phyloP scores from a whole-genome alignment of 371 early-diverging fungal genomes.

The Antonospora locustae region DNA sequence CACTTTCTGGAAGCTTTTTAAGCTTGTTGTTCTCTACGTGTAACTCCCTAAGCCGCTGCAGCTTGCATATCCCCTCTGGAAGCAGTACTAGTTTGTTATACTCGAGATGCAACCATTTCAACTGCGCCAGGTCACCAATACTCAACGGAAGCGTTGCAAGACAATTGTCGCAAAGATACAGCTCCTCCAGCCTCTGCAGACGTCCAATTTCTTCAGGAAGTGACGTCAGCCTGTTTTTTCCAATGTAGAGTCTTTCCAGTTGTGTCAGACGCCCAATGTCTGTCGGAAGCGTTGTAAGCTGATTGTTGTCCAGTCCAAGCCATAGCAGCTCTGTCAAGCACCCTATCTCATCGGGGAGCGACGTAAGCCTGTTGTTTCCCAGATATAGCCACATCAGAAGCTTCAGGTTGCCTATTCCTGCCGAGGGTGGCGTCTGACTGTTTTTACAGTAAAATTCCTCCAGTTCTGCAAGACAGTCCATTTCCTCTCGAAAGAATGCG shows the following conservation, averaged over 20 bases:
- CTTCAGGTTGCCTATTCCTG: conserved; percentile 47
- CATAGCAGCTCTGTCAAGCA: conserved; percentile 57
- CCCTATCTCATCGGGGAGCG: conserved; percentile 58
- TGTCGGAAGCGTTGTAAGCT: conserved; percentile 56
- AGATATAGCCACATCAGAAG: conserved; percentile 58
- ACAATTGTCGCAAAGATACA: conserved; percentile 57
- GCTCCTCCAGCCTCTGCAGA: conserved; percentile 55
- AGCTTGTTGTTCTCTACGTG: conserved; percentile 60
- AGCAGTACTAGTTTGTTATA: conserved; percentile 56
- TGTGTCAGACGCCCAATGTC: conserved; percentile 56
- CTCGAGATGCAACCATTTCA: conserved; percentile 59
- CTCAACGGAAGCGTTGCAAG: conserved; percentile 54
- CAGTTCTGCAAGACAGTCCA: too few relatives aligned
- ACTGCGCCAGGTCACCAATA: conserved; percentile 54
- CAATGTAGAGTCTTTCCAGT: conserved; percentile 61
- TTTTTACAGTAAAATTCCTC: too few relatives aligned
- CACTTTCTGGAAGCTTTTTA: conserved; percentile 55
- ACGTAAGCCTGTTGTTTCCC: conserved; percentile 58
- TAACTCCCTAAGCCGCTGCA: conserved; percentile 56
- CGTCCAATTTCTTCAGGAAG: conserved; percentile 57
- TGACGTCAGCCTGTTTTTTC: conserved; percentile 57
- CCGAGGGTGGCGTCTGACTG: conserved; percentile 14
- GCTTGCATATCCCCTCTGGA: conserved; percentile 48
- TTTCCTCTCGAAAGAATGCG: too few relatives aligned
- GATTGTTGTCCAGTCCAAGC: conserved; percentile 64